These are phyloP conservation scores for Udeniomyces megalosporus DNA, from an alignment of 768 basidiomycete genomes.

Conservation along the genomic window DNA sequence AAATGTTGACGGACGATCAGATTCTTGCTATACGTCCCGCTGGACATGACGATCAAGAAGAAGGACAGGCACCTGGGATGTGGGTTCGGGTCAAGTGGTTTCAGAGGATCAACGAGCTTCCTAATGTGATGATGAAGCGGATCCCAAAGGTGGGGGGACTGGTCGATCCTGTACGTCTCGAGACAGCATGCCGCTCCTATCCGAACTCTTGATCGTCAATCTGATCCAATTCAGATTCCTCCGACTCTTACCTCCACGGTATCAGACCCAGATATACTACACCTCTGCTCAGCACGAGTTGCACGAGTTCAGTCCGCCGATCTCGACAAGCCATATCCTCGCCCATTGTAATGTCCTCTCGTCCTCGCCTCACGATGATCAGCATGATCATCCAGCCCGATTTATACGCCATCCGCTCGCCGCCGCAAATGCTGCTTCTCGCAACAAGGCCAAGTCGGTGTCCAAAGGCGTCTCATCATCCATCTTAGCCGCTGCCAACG, in stretches of 20 bases:
- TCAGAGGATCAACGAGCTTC: constrained; percentile 13
- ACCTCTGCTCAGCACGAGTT: neutral
- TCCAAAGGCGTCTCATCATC: too few species aligned
- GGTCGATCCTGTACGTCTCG: neutral
- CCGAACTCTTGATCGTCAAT: too few species aligned
- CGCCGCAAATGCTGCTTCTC: too few species aligned
- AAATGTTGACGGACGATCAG: neutral
- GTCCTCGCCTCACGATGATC: too few species aligned
- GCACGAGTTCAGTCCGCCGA: neutral
- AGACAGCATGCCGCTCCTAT: too few species aligned
- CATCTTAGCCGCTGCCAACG: neutral
- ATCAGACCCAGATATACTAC: neutral
- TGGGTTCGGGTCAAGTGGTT: constrained; percentile 17
- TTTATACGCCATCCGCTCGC: too few species aligned
- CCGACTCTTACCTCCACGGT: too few species aligned
- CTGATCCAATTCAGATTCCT: neutral
- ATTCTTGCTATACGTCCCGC: too few species aligned
- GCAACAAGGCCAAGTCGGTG: too few species aligned
- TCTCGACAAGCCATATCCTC: neutral
- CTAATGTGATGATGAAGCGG: neutral
- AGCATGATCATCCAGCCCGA: too few species aligned
- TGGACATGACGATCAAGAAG: constrained; percentile 16
- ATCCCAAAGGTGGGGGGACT: neutral
- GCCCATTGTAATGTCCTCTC: neutral
- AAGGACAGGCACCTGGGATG: constrained; percentile 24